These are phyloP conservation scores for Rhexocercosporidium sp. DNA, from an alignment of 2,329 filamentous ascomycete species.

Conservation along the genomic window DNA sequence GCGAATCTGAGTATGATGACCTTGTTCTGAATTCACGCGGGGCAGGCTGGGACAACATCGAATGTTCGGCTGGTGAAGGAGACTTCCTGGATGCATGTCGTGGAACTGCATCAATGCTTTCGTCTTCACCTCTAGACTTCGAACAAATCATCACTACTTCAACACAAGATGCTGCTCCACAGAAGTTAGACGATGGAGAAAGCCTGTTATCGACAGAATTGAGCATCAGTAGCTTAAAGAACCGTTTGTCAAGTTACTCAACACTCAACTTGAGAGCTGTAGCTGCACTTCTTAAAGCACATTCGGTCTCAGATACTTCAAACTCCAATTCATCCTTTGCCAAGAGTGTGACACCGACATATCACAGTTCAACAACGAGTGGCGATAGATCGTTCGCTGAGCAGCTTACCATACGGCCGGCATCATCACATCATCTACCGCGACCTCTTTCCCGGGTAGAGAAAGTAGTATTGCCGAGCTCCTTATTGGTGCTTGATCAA, in stretches of 20 bases:
- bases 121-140: too few species aligned
- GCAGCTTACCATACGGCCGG: neutral
- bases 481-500: conserved; percentile 13
- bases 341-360: neutral
- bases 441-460: neutral
- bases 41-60: too few species aligned
- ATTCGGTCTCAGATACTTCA: conserved; percentile 17
- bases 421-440: too few species aligned
- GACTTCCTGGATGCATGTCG: too few species aligned
- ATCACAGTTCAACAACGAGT: neutral
- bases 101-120: too few species aligned
- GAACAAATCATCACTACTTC: too few species aligned
- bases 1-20: too few species aligned
- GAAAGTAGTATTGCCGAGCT: conserved; percentile 5
- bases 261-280: conserved; percentile 11
- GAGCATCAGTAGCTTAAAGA: conserved; percentile 4
- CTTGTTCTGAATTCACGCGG: too few species aligned
- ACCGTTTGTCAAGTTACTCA: conserved; percentile 18
- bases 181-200: too few species aligned
- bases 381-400: neutral
- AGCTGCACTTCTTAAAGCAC: conserved; percentile 8
- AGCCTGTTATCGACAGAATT: neutral
- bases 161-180: too few species aligned
- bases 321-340: neutral
- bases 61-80: too few species aligned